These are phyloP conservation scores for Syncephalastrum contaminatum DNA, from an alignment of 371 early-diverging fungal genomes.

Conservation along the genomic window DNA sequence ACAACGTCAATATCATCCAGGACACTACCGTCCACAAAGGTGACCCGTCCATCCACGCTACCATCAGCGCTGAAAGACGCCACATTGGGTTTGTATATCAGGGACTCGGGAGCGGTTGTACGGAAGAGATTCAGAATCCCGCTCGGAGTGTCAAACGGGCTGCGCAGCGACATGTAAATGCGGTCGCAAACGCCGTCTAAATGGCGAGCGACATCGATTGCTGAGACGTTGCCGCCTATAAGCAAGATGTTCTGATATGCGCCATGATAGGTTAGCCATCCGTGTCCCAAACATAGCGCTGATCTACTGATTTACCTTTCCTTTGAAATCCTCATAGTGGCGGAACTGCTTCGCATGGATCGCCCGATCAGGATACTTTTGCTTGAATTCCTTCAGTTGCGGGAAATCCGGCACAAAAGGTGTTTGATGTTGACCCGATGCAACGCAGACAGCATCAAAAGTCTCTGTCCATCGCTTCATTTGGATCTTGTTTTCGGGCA, in stretches of 20 bases:
- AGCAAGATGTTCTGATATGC: conserved; percentile 32
- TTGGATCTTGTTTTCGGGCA: conserved; percentile 12
- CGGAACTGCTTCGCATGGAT: conserved; percentile 40
- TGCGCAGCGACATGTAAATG: conserved; percentile 31
- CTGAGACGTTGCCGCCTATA: conserved; percentile 38
- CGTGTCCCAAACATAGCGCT: not conserved
- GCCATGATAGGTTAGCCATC: not conserved
- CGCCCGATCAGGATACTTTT: conserved; percentile 22
- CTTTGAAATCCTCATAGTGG: conserved; percentile 27
- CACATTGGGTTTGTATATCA: conserved; percentile 19
- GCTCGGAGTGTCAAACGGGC: conserved; percentile 12
- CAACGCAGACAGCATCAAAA: conserved; percentile 42
- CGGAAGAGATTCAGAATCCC: conserved; percentile 24
- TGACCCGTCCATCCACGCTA: conserved; percentile 24
- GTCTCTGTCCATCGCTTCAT: conserved; percentile 24
- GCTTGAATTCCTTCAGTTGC: conserved; percentile 26
- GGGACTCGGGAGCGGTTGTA: conserved; percentile 16
- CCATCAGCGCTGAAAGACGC: conserved; percentile 27
- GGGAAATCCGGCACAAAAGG: conserved; percentile 34
- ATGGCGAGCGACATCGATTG: conserved; percentile 31
- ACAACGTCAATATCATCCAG: conserved; percentile 56
- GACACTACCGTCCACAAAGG: conserved; percentile 59
- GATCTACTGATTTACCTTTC: conserved; percentile 26
- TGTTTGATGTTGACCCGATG: conserved; percentile 33
- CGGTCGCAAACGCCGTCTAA: conserved; percentile 26